Evolutionary conservation across 306 rosid genomes (phyloP), one percentile per base, ranked within the genome.

Genomic region (Oemleria cerasiformis): DNA sequence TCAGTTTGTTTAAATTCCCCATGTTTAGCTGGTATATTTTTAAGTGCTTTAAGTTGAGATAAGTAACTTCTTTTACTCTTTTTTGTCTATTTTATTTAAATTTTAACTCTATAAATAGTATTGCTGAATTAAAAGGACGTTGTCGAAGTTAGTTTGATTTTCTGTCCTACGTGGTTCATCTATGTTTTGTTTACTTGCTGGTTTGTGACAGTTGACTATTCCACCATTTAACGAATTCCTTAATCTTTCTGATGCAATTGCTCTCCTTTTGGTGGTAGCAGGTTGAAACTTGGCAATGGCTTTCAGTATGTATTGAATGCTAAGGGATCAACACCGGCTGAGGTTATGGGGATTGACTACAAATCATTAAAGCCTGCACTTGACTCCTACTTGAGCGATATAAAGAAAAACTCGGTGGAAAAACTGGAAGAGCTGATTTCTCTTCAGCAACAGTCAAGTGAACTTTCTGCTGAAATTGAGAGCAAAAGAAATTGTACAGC

Each of bases 341-440:
- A 89, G 86, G 84, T 94, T 63, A 86, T 89, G 96, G 96, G 99
- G 43, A 65, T 88, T 71, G 89, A 91, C 81, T 74, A 86, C 78
- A 94, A 94, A 75, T 61, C 76, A 5, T 58, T 91, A 63, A 89
- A 83, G 83, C 92, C 96, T 78, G 81, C 84, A 13, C 91, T 94
- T 17, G 74, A 61, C 42, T 79, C 92, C 53, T 77, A 70, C 64
- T 75, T 82, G 0, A 83, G 86, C 48, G 95, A 85, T 44, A 78
- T 87, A 48, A 88, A 88, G 85, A 89, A 71, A 68, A 82, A 68
- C 83, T 86, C 91, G 5, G 76, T 91, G 95, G 82, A 7, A 5
- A 89, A 86, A 64, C 70, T 75, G 73, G 99, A 91, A 64, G 91
- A 94, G 63, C 76, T 70, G 60, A 83, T 85, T 68, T 70, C 82